Percentiles rank a stretch among this genome's conserved stretches.
Conservation (phyloP, 2,329 filamentous ascomycete species). For the Dothiorella sarmentorum region DNA sequence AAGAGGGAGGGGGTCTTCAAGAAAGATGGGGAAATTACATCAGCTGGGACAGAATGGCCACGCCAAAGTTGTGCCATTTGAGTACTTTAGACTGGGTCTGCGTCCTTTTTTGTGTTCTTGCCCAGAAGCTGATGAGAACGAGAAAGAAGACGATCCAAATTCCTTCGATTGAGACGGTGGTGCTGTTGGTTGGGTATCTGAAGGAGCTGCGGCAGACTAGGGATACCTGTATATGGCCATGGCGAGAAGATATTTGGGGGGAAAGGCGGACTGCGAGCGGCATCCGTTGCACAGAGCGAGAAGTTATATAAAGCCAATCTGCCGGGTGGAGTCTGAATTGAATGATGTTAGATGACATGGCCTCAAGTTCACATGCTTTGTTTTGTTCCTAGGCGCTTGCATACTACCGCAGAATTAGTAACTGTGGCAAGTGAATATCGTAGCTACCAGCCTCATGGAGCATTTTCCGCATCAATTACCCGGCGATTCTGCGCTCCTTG, state of each 20-base stretch:
- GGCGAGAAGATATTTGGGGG: not conserved
- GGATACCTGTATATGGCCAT: not conserved
- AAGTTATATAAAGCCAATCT: too few relatives aligned
- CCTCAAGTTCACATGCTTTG: too few relatives aligned
- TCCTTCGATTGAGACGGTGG: not conserved
- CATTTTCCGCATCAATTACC: too few relatives aligned
- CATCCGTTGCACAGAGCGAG: too few relatives aligned
- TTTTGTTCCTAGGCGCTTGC: too few relatives aligned
- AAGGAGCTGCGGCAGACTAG: not conserved
- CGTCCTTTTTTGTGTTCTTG: not conserved
- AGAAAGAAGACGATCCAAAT: not conserved
- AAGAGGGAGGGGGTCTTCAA: not conserved
- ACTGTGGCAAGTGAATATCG: too few relatives aligned
- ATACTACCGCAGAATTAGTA: too few relatives aligned
- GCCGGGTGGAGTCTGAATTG: too few relatives aligned
- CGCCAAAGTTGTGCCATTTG: not conserved
- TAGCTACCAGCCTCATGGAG: too few relatives aligned
- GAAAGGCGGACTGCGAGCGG: not conserved
- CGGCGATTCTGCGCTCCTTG: too few relatives aligned
- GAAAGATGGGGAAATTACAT: not conserved
- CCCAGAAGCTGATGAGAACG: not conserved
- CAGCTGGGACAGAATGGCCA: not conserved
- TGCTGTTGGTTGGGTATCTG: not conserved
- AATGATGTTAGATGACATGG: too few relatives aligned
- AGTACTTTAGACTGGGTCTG: not conserved